Evolutionary conservation across 345 rosid genomes (phyloP).

Genomic region (Eucalyptus virginea): DNA sequence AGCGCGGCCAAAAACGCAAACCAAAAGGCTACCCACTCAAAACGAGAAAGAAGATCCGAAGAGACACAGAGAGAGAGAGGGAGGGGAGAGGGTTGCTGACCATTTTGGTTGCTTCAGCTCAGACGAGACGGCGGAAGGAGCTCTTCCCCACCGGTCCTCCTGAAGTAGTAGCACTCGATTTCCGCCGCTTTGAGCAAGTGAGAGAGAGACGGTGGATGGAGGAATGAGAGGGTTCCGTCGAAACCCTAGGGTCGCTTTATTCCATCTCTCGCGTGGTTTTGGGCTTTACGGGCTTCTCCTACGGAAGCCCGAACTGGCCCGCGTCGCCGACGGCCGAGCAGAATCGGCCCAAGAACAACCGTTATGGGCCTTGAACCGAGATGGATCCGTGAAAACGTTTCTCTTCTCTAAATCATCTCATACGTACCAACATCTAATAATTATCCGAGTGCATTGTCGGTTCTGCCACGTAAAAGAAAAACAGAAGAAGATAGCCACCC

Average conservation of each 20-base stretch:
- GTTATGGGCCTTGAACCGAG: neutral
- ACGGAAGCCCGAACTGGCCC: neutral
- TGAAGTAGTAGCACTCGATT: neutral
- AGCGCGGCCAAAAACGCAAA: neutral
- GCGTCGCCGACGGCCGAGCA: neutral
- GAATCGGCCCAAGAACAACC: neutral
- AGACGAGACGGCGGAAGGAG: neutral
- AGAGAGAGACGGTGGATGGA: neutral
- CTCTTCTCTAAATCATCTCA: neutral
- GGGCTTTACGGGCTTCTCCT: neutral
- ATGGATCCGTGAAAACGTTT: neutral
- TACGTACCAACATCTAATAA: neutral
- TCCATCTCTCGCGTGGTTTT: neutral
- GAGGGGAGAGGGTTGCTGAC: neutral
- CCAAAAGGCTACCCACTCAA: neutral
- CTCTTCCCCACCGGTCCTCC: neutral
- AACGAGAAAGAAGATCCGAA: neutral
- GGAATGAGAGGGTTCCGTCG: neutral
- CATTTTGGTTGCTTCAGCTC: neutral
- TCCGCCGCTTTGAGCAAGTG: neutral
- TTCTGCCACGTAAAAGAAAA: too few species aligned
- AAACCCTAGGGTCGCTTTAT: neutral
- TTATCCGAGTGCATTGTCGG: neutral
- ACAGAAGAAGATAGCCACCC: too few species aligned
- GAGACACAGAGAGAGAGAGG: neutral